Base-by-base conservation (phyloP, 2,329 filamentous ascomycete genomes). In the Neophaeococcomyces mojaviensis region DNA sequence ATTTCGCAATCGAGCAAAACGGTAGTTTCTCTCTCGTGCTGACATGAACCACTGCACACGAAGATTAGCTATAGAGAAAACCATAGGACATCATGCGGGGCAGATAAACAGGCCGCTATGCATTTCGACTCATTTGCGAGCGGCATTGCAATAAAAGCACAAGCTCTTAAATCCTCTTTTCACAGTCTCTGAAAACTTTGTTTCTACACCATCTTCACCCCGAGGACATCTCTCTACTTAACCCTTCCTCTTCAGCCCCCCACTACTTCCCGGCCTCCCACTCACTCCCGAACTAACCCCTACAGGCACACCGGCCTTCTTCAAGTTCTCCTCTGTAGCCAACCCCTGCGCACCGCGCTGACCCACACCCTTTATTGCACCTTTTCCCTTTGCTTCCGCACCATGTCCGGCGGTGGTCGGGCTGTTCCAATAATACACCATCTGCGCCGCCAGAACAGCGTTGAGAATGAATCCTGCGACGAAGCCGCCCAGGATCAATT, bases 341-440 rank as follows among this genome's bases (percentile, higher is more conserved):
- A 49, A 19, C 12, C 45, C 50, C n/a, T 52, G 51, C 18, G 28
- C 33, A 6, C 48, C 50, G 24, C 52, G 48, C 45, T 53, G 53
- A 8, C 34, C 46, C 18, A 52, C 39, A 22, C 50, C 50, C 40
- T 55, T 50, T 5, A 40, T 28, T 8, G 43, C 34, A 12, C 28
- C 28, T 15, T 39, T 38, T 26, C 47, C 49, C 15, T 37, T 46
- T 12, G 51, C 39, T 38, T 56, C 56, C 35, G 50, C 52, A 7
- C 47, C 56, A 47, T 57, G 55, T 2, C 48, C 51, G 3, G 53
- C 53, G 3, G 53, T 58, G 1, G 56, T 53, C 12, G 49, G 46
- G 35, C 52, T 70, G 60, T 96, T 95, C 92, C 92, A 98, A 74
- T 97, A 97, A 69, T 89, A 94, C 22, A 94, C 63, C 84, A 98